Evolutionary conservation across 2,329 filamentous ascomycete genomes (phyloP), one percentile per base, ranked within the genome.

Genomic region (Phaeosphaeria sp.): DNA sequence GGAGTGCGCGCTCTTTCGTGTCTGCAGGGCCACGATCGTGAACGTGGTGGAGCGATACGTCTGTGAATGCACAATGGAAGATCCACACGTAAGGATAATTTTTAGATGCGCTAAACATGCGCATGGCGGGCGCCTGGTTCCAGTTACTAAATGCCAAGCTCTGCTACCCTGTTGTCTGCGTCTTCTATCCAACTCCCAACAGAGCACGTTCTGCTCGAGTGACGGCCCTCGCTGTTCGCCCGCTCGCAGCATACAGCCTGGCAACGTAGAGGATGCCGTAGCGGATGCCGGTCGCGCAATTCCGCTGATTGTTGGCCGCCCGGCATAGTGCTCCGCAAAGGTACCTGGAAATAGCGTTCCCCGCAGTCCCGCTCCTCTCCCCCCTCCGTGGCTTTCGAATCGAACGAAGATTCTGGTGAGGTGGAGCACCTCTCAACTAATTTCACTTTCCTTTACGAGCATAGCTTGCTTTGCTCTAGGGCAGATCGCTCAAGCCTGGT

Each of bases 131-230:
- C 56, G 59, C 59, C 64, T 64, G 56, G 60, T 60, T 64, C 60
- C 49, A 60, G 64, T 64, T 68, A 64, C 61, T 64, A 56, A 61
- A 58, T 61, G 63, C 67, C 64, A 66, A 68, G 67, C 49, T 53
- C 21, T 43, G 42, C 53, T 51, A 59, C 56, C 42, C 27, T 61
- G 49, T 53, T 63, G 62, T 57, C 49, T 53, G 30, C 43, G 21
- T 40, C 27, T 20, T 45, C 25, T 22, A 47, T 42, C 43, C 40
- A 47, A 46, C 27, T 40, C 20, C 18, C 46, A 30, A 43, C n/a
- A 17, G 15, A 45, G 56, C 59, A 64, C 54, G 46, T 59, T 51
- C 22, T 21, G 42, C 42, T 27, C 51, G 33, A 46, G 56, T 45
- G 49, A 54, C 42, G 21, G n/a, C n/a, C n/a, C n/a, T n/a, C 42